Percentiles rank a stretch among this genome's conserved stretches.
phyloP scores from a whole-genome alignment of 148 eudicot genomes.

The Polygonum aviculare region DNA sequence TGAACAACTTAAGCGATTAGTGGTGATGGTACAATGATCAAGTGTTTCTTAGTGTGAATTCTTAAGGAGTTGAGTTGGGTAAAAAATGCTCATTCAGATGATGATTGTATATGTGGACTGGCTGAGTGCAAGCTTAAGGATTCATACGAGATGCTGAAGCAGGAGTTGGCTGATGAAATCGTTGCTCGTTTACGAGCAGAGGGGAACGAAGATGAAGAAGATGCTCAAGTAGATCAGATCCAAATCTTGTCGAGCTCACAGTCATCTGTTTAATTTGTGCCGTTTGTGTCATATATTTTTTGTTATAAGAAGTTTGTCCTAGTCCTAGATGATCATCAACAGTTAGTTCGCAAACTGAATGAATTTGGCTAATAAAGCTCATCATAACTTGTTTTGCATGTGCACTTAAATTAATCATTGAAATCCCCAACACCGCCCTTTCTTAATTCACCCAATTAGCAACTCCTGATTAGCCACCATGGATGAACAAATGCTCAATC shows the following conservation, averaged over 20 bases:
- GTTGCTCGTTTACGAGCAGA: conserved; percentile 60
- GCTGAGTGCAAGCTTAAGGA: conserved; percentile 65
- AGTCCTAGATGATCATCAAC: too few species aligned
- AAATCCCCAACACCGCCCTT: background rate
- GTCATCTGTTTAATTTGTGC: too few species aligned
- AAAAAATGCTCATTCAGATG: background rate
- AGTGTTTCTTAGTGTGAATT: background rate
- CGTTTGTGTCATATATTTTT: too few species aligned
- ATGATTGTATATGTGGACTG: conserved; percentile 19
- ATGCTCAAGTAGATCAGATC: conserved; percentile 21
- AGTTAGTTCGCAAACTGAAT: too few species aligned
- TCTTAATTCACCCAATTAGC: background rate
- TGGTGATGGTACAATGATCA: background rate
- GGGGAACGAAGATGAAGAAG: conserved; percentile 15
- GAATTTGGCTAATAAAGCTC: too few species aligned
- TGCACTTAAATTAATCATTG: background rate
- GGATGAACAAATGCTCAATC: background rate
- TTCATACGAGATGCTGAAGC: conserved; percentile 53
- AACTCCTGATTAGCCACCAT: background rate
- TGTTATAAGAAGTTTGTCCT: too few species aligned
- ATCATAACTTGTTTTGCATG: background rate
- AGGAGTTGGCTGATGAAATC: conserved; percentile 62
- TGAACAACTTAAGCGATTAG: background rate
- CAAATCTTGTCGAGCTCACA: too few species aligned
- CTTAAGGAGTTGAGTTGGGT: background rate